Evolutionary conservation across 805 yeast species (phyloP).

Genomic region (Candida easanensis): DNA sequence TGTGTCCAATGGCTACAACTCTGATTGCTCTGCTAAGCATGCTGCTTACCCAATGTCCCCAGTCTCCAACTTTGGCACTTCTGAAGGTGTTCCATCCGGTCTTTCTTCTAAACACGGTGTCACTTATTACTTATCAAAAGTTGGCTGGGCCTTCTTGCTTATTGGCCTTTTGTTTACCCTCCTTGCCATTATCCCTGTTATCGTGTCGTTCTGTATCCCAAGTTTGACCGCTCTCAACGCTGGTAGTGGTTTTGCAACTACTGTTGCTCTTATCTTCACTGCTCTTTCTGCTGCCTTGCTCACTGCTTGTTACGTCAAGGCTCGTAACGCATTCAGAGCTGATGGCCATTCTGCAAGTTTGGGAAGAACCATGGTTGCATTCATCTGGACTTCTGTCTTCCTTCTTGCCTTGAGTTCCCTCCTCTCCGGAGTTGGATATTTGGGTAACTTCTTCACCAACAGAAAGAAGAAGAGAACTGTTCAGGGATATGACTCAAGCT

Average conservation of each 20-base stretch:
- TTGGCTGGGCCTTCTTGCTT: constrained; percentile 62
- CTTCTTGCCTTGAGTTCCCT: constrained; percentile 19
- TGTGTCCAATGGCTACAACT: constrained; percentile 40
- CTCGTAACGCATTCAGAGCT: constrained; percentile 44
- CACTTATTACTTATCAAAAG: constrained; percentile 65
- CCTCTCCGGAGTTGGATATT: constrained; percentile 23
- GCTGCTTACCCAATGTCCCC: constrained; percentile 92
- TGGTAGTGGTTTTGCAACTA: constrained; percentile 23
- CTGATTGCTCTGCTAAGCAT: constrained; percentile 47
- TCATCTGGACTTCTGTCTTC: constrained; percentile 56
- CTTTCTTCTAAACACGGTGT: constrained; percentile 48
- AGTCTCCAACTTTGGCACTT: constrained; percentile 61
- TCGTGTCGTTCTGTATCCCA: constrained; percentile 24
- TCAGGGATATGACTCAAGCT: constrained; percentile 23
- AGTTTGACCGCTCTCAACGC: constrained; percentile 16
- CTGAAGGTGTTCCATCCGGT: constrained; percentile 48
- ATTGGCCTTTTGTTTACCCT: constrained; percentile 55
- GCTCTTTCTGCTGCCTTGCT: constrained; percentile 44
- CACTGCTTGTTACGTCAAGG: constrained; percentile 56
- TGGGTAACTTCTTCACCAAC: constrained; percentile 11
- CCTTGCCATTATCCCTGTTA: constrained; percentile 41
- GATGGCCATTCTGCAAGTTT: constrained; percentile 41
- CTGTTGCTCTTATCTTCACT: constrained; percentile 42
- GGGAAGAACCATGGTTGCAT: constrained; percentile 53
- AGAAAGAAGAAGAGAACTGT: constrained; percentile 19